Conservation (phyloP, 306 rosid genomes). For the Argentina anserina region DNA sequence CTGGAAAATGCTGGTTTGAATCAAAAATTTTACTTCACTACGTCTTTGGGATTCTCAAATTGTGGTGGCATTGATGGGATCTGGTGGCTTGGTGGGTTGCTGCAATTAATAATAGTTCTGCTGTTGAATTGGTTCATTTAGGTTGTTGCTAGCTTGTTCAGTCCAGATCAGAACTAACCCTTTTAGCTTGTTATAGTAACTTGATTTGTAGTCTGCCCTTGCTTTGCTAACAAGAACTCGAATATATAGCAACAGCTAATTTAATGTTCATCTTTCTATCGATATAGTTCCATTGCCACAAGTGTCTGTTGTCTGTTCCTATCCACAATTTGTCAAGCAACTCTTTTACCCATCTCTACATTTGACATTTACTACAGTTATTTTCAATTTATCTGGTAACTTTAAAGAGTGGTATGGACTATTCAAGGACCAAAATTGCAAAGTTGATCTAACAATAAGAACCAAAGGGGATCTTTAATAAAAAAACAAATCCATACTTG, state of each 20-base stretch:
- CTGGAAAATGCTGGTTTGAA: slow-evolving; percentile 23
- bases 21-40: slow-evolving; percentile 26
- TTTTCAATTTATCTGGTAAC: background rate
- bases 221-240: background rate
- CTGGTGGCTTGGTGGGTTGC: slow-evolving; percentile 37
- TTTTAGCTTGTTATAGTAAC: slow-evolving; percentile 23
- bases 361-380: background rate
- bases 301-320: background rate
- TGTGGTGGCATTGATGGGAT: slow-evolving; percentile 32
- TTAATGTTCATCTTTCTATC: background rate
- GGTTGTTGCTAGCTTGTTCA: slow-evolving; percentile 19
- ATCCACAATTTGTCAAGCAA: background rate
- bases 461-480: background rate
- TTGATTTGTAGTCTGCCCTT: slow-evolving; percentile 21
- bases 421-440: background rate
- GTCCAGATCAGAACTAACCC: slow-evolving; percentile 20
- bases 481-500: background rate
- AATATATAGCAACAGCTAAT: slow-evolving; percentile 1
- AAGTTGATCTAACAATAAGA: background rate
- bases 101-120: slow-evolving; percentile 33
- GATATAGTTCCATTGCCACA: background rate
- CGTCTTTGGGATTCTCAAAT: slow-evolving; percentile 47
- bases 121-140: slow-evolving; percentile 18
- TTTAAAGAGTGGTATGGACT: background rate
- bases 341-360: background rate